Percentiles rank a stretch among this genome's conserved stretches.
Evolutionary conservation across 495 filamentous ascomycete species (phyloP).

Genomic region (Chaetomium cochliodes): DNA sequence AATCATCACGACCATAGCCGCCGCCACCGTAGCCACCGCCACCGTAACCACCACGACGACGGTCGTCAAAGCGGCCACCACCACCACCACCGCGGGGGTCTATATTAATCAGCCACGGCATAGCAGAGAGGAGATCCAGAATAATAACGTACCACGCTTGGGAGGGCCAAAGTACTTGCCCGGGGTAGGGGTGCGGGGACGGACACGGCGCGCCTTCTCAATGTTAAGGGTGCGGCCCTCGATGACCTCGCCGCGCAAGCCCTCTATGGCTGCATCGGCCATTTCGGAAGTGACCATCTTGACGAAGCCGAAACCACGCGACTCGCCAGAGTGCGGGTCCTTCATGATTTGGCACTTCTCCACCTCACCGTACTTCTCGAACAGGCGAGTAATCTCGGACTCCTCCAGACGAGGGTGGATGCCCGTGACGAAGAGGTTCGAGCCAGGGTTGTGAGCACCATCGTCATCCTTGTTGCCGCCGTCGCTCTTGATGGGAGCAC

Average conservation of each 20-base stretch:
- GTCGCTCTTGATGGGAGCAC: conserved; percentile 31
- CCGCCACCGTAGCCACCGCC: background rate
- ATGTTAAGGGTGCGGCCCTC: conserved; percentile 97
- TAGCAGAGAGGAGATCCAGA: conserved; percentile 1
- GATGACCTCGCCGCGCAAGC: conserved; percentile 89
- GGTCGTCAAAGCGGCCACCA: conserved; percentile 31
- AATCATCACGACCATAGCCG: conserved; percentile 38
- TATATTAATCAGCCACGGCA: background rate
- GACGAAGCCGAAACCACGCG: conserved; percentile 98
- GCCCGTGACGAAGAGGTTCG: conserved; percentile 98
- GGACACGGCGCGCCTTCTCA: conserved; percentile 94
- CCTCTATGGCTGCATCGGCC: conserved; percentile 95
- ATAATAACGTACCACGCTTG: conserved; percentile 76
- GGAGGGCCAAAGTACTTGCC: conserved; percentile 99
- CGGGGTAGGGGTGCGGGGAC: conserved; percentile 92
- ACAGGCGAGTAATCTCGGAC: conserved; percentile 86
- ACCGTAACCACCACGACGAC: conserved; percentile 40
- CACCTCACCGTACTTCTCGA: conserved; percentile 97
- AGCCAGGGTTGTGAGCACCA: conserved; percentile 82
- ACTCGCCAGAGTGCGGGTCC: conserved; percentile 96
- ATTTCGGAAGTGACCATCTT: conserved; percentile 94
- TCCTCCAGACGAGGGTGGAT: conserved; percentile 94
- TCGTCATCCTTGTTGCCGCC: conserved; percentile 65
- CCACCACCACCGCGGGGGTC: conserved; percentile 27
- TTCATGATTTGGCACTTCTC: conserved; percentile 99